Evolutionary conservation across 495 filamentous ascomycete genomes (phyloP), one percentile per base, ranked within the genome.

Genomic region (Lichenothelia convexa): DNA sequence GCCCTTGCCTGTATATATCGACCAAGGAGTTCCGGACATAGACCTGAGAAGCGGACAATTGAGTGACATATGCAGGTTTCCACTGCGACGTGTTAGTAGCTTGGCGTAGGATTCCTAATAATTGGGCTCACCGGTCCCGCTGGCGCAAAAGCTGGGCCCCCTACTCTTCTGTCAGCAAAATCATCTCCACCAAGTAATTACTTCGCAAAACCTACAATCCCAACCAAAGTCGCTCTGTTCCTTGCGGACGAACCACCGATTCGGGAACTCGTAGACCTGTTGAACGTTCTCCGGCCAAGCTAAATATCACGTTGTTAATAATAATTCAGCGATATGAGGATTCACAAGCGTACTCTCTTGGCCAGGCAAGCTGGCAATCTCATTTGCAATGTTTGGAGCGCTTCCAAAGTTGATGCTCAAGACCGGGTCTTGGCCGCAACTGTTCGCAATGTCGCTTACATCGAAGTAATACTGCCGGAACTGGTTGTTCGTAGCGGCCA

Each of bases 401-500:
- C 63, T 75, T 34, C 63, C 70, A 47, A 70, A 79, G 35, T 68
- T 61, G 38, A 68, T 64, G 33, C 53, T 64, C 40, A 66, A 45
- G 12, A 44, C 45, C 3, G 66, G 58, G 17, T 51, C 45, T 0
- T 37, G 11, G 4, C 55, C 47, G 55, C 71, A 79, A 1, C 44
- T 44, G 5, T 35, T 42, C 12, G 78, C 38, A 6, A 64, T 54
- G 17, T 60, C 46, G 1, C 73, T 69, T 4, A 80, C 60, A 30
- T 81, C 64, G 41, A 79, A 80, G n/a, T 63, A 60, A 44, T 73
- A 81, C 43, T 80, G 74, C 3, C 74, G 68, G 42, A 80, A 81
- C 49, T 81, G 75, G 41, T 79, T 81, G 46, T 77, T 64, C 0
- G 75, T 78, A 2, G 62, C 61, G 3, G 66, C 76, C n/a, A 81